phyloP scores from a whole-genome alignment of 345 rosid species.

The Melaleuca quinquenervia region DNA sequence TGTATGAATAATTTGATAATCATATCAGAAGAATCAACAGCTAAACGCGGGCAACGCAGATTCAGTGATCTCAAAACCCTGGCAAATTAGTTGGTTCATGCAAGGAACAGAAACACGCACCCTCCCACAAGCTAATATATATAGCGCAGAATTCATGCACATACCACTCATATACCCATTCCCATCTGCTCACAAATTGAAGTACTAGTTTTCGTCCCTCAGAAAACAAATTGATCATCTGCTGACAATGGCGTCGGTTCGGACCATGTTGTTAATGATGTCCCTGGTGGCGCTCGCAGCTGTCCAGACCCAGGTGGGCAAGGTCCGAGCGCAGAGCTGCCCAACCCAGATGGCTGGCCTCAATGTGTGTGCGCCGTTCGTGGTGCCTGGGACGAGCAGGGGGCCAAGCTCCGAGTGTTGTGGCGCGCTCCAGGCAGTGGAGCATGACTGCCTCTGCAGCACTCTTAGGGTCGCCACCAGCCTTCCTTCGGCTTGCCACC shows the following conservation, averaged over 20 bases:
- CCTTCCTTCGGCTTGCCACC: constrained; percentile 63
- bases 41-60: background rate
- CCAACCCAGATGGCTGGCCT: constrained; percentile 39
- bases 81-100: background rate
- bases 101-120: background rate
- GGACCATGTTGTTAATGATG: background rate
- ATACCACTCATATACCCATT: background rate
- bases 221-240: background rate
- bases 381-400: constrained; percentile 41
- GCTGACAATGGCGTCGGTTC: background rate
- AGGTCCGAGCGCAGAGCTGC: constrained; percentile 28
- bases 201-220: background rate
- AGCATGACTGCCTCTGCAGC: constrained; percentile 70
- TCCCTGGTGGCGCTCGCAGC: background rate
- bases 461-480: constrained; percentile 62
- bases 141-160: background rate
- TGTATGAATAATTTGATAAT: background rate
- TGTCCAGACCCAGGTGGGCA: background rate
- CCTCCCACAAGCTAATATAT: background rate
- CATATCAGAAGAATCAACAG: background rate
- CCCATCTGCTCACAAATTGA: background rate
- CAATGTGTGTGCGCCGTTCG: constrained; percentile 58
- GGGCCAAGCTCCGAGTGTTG: constrained; percentile 49
- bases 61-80: background rate
- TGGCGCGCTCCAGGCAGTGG: constrained; percentile 44